Percentiles rank a stretch among this genome's conserved stretches.
Evolutionary conservation across 2,329 filamentous ascomycete genomes (phyloP).

Genomic region (Aspergillus sp.): DNA sequence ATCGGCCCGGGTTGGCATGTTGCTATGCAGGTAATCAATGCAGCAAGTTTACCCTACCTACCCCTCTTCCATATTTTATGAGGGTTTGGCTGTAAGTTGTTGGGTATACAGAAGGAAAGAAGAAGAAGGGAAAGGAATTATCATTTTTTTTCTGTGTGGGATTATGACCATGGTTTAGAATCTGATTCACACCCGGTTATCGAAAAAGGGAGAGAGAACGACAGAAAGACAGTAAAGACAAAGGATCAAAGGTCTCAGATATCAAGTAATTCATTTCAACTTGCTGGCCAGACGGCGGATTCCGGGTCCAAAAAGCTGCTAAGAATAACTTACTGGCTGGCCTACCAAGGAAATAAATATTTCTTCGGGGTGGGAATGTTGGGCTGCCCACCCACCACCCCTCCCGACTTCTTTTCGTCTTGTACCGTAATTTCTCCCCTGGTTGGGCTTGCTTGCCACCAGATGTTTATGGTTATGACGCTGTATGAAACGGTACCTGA

Average conservation of each 20-base stretch:
- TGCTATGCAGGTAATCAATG: neutral
- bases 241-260: neutral
- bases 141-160: neutral
- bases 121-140: no score
- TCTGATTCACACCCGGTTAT: neutral
- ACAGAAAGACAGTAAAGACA: no score
- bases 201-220: neutral
- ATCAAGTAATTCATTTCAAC: conserved; percentile 1
- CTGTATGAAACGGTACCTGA: neutral
- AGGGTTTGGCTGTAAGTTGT: neutral
- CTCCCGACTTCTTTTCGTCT: neutral
- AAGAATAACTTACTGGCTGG: neutral
- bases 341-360: neutral
- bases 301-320: neutral
- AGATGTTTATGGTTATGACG: neutral
- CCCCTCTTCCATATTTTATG: neutral
- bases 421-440: neutral
- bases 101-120: neutral
- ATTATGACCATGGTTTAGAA: neutral
- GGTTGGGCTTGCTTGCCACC: no score
- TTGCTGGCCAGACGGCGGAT: neutral
- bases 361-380: neutral
- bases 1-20: neutral
- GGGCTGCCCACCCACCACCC: neutral
- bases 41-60: no score